Base-by-base conservation (phyloP, 1,139 yeast genomes). In the Pneumocystis canis region DNA sequence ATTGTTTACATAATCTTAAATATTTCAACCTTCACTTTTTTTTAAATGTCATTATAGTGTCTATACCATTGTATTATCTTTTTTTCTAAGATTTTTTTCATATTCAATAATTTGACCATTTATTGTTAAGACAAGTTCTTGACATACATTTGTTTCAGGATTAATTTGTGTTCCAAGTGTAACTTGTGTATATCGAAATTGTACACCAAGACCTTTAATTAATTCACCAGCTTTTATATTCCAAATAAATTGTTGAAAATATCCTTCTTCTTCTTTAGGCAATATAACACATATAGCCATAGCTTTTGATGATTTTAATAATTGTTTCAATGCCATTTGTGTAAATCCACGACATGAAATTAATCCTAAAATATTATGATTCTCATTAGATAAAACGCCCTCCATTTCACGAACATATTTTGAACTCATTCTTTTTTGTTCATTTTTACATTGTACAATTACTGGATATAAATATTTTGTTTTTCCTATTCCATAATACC, bases 371-470 rank as follows among this genome's bases (percentile, higher is more conserved):
- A 66, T 63, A 18, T 58, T 53, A 11, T 57, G 18, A 5, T 58
- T 54, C 25, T 58, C 63, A 16, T 31, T 40, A 3, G 60, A 63
- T 3, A 61, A 59, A 16, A 66, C 65, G 32, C 70, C 70, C 32
- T 64, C 67, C 14, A 68, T 62, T 53, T 68, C 70, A 25, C 70
- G 60, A n/a, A 68, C 59, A 63, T 58, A 61, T 14, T 58, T 41
- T n/a, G 64, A 63, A 3, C 67, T 65, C 1, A 66, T 66, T 35
- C 65, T 65, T 16, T 58, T 59, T n/a, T 47, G 59, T 31, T 61
- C 61, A 9, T 65, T 61, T 59, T 68, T 68, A 62, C 70, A 68
- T 58, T 67, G 69, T 11, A 68, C 65, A n/a, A 68, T 40, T 3
- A 67, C 64, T 5, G 40, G 33, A 31, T 20, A 25, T 14, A 18